phyloP scores from a whole-genome alignment of 805 yeast genomes.

The Wickerhamiella azyma region DNA sequence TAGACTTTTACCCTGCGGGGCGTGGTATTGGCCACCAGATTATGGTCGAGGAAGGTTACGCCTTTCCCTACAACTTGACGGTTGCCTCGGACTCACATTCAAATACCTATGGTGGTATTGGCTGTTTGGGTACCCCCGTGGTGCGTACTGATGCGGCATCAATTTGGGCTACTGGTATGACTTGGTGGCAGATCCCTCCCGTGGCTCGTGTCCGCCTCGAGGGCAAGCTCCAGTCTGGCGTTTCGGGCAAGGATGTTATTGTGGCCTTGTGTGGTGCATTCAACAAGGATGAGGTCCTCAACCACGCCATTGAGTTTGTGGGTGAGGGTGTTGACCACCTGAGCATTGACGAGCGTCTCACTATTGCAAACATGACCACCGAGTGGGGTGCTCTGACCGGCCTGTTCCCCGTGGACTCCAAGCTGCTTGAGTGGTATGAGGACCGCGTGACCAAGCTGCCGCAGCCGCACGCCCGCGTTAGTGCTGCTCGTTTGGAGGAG shows the following conservation, averaged over 20 bases:
- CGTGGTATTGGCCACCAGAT: constrained; percentile 98
- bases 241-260: constrained; percentile 92
- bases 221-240: constrained; percentile 73
- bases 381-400: constrained; percentile 99
- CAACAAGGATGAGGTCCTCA: constrained; percentile 85
- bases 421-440: constrained; percentile 65
- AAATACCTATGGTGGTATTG: constrained; percentile 95
- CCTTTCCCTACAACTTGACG: constrained; percentile 82
- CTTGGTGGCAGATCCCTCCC: constrained; percentile 99
- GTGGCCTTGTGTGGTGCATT: constrained; percentile 88
- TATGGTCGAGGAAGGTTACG: constrained; percentile 98
- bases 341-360: constrained; percentile 32
- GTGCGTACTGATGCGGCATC: constrained; percentile 98
- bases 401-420: constrained; percentile 85
- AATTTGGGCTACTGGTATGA: constrained; percentile 98
- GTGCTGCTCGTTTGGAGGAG: constrained; percentile 40
- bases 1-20: constrained; percentile 97
- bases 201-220: constrained; percentile 84
- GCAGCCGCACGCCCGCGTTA: constrained; percentile 75
- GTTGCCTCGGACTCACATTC: constrained; percentile 98
- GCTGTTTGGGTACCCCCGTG: constrained; percentile 90
- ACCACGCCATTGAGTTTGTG: constrained; percentile 32
- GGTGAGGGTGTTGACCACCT: constrained; percentile 22
- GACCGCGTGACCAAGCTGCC: constrained; percentile 44
- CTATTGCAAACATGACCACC: constrained; percentile 84